Evolutionary conservation across 805 yeast species (phyloP), one percentile per base, ranked within the genome.

Genomic region (Wickerhamiella hasegawae): DNA sequence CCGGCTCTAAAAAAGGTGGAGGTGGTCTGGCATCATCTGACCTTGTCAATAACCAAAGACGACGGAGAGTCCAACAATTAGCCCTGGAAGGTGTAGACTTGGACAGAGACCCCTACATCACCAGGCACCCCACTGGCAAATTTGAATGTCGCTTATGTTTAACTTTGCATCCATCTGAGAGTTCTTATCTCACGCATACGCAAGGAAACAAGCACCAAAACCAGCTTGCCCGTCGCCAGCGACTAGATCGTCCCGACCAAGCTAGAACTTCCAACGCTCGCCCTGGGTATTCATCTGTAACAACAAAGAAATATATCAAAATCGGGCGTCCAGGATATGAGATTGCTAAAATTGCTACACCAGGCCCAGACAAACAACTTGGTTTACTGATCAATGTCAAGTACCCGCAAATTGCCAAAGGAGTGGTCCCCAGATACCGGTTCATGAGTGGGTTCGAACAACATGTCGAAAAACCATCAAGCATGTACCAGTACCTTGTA

Each of bases 161-260:
- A 23, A 85, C 97, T 0, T 66, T 79, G 14, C 97, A 87, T 55
- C 64, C 71, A 31, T 71, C 77, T 15, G 87, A 83, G 48, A 69
- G 81, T 10, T 76, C 90, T 18, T 90, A 82, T 44, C 63, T 84
- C 16, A 66, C 90, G 3, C 98, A 87, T 52, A 63, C 87, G 4
- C 75, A 77, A 33, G 96, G 96, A 14, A 69, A 71, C 44, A 79
- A 78, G 50, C 98, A 87, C 57, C 81, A n/a, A n/a, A 72, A n/a
- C n/a, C n/a, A n/a, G n/a, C n/a, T n/a, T n/a, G n/a, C n/a, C n/a
- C n/a, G n/a, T 42, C 61, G 95, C 43, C 65, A 66, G n/a, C 59
- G 55, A 30, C 41, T 42, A 35, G 69, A 39, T 24, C 57, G 48
- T 34, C 49, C 49, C 33, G 53, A 55, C 36, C 41, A 45, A 31